These are phyloP conservation scores for Telopea speciosissima DNA, from an alignment of 177 flowering plant species.

Conservation along the genomic window DNA sequence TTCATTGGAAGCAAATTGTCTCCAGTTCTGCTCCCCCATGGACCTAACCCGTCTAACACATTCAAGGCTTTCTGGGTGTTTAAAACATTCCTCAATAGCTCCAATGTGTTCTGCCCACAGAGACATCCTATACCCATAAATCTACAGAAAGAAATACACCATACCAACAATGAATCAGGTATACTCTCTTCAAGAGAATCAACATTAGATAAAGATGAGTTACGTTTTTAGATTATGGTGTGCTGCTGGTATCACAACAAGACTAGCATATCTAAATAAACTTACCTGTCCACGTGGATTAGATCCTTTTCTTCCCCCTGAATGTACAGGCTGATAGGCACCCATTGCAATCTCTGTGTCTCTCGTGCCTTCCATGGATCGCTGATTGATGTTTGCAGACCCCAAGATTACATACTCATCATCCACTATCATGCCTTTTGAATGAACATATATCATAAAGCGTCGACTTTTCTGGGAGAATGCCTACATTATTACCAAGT, in stretches of 20 bases:
- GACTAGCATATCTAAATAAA: not conserved
- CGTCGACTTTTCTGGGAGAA: constrained; percentile 49
- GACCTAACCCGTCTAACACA: constrained; percentile 63
- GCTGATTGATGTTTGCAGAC: constrained; percentile 93
- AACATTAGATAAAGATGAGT: not conserved
- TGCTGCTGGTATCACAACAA: not conserved
- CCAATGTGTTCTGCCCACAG: constrained; percentile 92
- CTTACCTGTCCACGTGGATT: constrained; percentile 54
- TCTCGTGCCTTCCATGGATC: constrained; percentile 89
- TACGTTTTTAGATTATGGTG: not conserved
- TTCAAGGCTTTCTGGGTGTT: constrained; percentile 65
- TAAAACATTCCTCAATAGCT: constrained; percentile 47
- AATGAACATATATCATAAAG: constrained; percentile 95
- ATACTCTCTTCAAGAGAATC: not conserved
- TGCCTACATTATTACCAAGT: constrained; percentile 30
- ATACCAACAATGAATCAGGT: not conserved
- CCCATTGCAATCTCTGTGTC: constrained; percentile 99
- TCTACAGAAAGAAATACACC: constrained; percentile 26
- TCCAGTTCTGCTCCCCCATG: constrained; percentile 68
- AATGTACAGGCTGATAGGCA: constrained; percentile 80
- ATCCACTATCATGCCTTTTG: constrained; percentile 97
- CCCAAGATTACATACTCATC: constrained; percentile 90
- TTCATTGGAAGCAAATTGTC: constrained; percentile 53
- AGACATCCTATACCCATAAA: constrained; percentile 90
- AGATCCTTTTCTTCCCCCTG: constrained; percentile 51